Evolutionary conservation across 2,329 filamentous ascomycete genomes (phyloP).

Genomic region (Claviceps pusilla): DNA sequence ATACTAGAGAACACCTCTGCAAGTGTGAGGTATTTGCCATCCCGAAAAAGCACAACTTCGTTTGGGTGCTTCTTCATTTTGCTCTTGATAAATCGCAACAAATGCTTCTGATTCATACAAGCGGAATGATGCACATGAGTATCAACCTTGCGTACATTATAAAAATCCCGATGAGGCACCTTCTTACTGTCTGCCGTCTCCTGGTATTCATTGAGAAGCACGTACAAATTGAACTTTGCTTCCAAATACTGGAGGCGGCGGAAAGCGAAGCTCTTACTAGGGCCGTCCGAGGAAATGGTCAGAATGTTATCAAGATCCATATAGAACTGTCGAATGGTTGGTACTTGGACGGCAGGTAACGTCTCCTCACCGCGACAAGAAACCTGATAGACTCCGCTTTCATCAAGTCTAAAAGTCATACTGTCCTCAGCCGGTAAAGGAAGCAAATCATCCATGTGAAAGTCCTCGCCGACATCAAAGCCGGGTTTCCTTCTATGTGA

Average conservation of each 20-base stretch:
- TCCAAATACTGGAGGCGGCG: conserved; percentile 88
- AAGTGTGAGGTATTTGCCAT: conserved; percentile 81
- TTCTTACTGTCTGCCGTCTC: conserved; percentile 96
- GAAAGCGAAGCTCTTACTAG: conserved; percentile 94
- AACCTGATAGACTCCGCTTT: conserved; percentile 81
- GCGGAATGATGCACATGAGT: conserved; percentile 98
- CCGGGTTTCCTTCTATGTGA: conserved; percentile 65
- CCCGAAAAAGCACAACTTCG: conserved; percentile 81
- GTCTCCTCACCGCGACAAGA: conserved; percentile 54
- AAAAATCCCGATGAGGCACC: conserved; percentile 95
- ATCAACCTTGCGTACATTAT: conserved; percentile 96
- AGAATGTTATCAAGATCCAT: conserved; percentile 82
- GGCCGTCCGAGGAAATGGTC: conserved; percentile 83
- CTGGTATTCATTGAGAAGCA: conserved; percentile 88
- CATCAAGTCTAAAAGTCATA: conserved; percentile 66
- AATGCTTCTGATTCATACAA: conserved; percentile 99
- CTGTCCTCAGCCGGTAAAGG: conserved; percentile 58
- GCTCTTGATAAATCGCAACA: conserved; percentile 96
- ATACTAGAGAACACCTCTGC: conserved; percentile 94
- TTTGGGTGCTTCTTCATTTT: conserved; percentile 99
- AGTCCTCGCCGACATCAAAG: conserved; percentile 82
- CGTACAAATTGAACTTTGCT: conserved; percentile 91
- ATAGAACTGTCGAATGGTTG: conserved; percentile 87
- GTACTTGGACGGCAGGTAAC: conserved; percentile 65
- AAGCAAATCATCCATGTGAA: conserved; percentile 62